Evolutionary conservation across 2,329 filamentous ascomycete genomes (phyloP).

Genomic region (Fusarium sterilihyphosum): DNA sequence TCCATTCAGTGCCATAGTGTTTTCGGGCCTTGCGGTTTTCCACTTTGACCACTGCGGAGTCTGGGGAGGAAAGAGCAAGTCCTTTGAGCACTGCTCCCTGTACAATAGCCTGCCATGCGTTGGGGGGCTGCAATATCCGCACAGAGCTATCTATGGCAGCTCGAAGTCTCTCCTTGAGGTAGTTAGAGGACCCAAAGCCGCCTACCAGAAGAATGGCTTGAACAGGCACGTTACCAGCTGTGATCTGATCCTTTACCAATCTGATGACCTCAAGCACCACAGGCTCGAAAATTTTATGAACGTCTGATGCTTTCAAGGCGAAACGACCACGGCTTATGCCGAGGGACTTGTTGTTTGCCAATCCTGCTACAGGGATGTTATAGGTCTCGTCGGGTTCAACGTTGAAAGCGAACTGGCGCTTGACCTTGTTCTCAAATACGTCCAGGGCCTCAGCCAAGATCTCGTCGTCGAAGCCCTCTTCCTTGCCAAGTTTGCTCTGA

Average conservation of each 20-base stretch:
- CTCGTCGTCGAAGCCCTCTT: slow-evolving; percentile 53
- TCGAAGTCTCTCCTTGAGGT: slow-evolving; percentile 54
- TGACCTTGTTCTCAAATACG: slow-evolving; percentile 54
- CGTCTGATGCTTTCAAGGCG: slow-evolving; percentile 50
- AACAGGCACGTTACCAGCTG: slow-evolving; percentile 49
- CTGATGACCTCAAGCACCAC: slow-evolving; percentile 55
- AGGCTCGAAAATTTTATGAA: slow-evolving; percentile 56
- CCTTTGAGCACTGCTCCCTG: slow-evolving; percentile 62
- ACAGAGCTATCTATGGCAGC: slow-evolving; percentile 48
- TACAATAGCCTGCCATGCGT: slow-evolving; percentile 60
- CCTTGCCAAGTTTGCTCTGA: slow-evolving; percentile 50
- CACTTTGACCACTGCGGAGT: slow-evolving; percentile 51
- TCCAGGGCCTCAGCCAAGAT: slow-evolving; percentile 52
- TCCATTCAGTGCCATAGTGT: slow-evolving; percentile 54
- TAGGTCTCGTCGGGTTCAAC: slow-evolving; percentile 48
- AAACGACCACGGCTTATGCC: slow-evolving; percentile 52
- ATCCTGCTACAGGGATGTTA: slow-evolving; percentile 52
- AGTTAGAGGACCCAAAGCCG: slow-evolving; percentile 58
- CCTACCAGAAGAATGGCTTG: slow-evolving; percentile 57
- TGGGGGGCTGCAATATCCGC: slow-evolving; percentile 56
- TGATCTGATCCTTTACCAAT: slow-evolving; percentile 56
- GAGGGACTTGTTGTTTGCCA: slow-evolving; percentile 52
- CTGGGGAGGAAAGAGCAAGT: slow-evolving; percentile 50
- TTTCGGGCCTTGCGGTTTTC: slow-evolving; percentile 55
- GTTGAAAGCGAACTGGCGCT: slow-evolving; percentile 49